Conservation (phyloP, 345 rosid genomes). For the Fremontodendron californicum region DNA sequence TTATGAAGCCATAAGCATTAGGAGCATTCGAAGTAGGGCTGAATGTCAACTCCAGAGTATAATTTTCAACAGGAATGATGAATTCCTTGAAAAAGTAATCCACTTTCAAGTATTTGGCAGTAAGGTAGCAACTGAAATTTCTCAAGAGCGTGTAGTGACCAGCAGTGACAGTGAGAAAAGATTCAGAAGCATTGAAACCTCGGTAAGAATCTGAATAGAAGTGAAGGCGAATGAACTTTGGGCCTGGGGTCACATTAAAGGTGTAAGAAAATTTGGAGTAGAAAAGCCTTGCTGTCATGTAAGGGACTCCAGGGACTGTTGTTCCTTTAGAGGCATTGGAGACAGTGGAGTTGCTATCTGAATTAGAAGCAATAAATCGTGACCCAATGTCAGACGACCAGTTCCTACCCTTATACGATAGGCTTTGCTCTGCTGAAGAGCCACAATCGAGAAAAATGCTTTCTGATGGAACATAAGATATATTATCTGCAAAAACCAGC, state of each 20-base stretch:
- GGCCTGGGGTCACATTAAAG: constrained; percentile 22
- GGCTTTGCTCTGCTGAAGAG: neutral
- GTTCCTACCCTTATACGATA: neutral
- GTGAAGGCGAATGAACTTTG: constrained; percentile 27
- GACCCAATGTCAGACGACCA: neutral
- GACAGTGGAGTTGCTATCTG: neutral
- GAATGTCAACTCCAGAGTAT: constrained; percentile 15
- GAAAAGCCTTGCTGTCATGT: constrained; percentile 17
- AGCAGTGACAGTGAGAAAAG: constrained; percentile 19
- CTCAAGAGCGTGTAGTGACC: constrained; percentile 18
- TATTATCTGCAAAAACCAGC: neutral
- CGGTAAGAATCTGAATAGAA: constrained; percentile 20
- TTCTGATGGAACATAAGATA: neutral
- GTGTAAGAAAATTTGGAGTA: constrained; percentile 15
- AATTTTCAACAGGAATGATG: constrained; percentile 3
- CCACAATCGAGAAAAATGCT: neutral
- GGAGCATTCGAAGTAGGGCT: constrained; percentile 11
- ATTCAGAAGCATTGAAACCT: constrained; percentile 12
- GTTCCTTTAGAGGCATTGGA: neutral
- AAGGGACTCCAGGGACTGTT: constrained; percentile 7
- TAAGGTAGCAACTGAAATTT: constrained; percentile 16
- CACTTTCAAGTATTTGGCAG: neutral
- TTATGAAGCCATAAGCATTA: constrained; percentile 5
- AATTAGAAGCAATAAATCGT: neutral
- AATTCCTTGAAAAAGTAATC: constrained; percentile 19